phyloP scores from a whole-genome alignment of 805 yeast genomes.

The Myxozyma sirexii region DNA sequence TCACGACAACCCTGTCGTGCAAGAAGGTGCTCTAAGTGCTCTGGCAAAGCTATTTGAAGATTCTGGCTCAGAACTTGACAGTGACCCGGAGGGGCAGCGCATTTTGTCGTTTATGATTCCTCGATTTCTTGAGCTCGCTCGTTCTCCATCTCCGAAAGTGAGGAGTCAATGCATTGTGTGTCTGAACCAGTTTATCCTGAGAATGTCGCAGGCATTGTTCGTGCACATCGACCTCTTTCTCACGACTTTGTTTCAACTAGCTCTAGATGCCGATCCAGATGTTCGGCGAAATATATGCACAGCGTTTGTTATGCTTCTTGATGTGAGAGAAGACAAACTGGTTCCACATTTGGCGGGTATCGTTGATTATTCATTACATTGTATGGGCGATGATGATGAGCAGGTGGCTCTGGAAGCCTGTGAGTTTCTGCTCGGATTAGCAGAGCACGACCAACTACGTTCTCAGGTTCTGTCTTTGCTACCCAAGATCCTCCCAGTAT shows the following conservation, averaged over 20 bases:
- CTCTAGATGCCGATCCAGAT: constrained; percentile 58
- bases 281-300: constrained; percentile 77
- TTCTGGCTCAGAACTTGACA: constrained; percentile 64
- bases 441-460: constrained; percentile 56
- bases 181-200: constrained; percentile 71
- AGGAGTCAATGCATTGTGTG: constrained; percentile 69
- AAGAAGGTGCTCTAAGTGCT: constrained; percentile 80
- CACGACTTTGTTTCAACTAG: constrained; percentile 65
- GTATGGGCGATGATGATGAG: constrained; percentile 66
- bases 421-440: constrained; percentile 79
- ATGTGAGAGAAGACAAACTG: constrained; percentile 77
- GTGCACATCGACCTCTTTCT: constrained; percentile 69
- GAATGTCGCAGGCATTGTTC: constrained; percentile 66
- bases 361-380: constrained; percentile 77
- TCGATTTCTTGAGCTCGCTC: constrained; percentile 58
- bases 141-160: constrained; percentile 49
- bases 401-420: constrained; percentile 89
- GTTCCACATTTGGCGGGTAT: constrained; percentile 85
- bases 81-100: constrained; percentile 62
- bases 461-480: constrained; percentile 59
- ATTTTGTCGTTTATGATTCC: constrained; percentile 73
- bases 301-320: constrained; percentile 71
- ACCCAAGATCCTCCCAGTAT: constrained; percentile 67
- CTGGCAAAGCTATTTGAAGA: constrained; percentile 90
- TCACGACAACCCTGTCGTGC: constrained; percentile 51